Evolutionary conservation across 371 early-diverging fungal genomes (phyloP).

Genomic region (Mortierella sp.): DNA sequence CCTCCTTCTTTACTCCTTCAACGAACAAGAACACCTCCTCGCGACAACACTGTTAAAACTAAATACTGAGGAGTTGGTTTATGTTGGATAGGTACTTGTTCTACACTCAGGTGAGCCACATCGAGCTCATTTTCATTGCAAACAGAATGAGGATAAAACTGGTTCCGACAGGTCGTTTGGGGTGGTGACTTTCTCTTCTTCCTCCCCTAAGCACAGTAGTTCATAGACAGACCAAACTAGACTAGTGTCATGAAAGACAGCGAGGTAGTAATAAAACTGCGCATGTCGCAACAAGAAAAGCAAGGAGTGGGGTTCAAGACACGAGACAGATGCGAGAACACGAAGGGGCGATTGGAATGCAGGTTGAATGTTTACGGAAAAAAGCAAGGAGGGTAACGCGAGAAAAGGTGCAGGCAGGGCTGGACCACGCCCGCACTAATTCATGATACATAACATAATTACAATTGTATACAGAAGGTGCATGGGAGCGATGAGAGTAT

Average conservation of each 20-base stretch:
- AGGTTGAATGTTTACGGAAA: background rate
- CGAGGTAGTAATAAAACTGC: background rate
- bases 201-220: background rate
- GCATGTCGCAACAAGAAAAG: background rate
- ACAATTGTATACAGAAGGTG: background rate
- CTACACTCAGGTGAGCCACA: background rate
- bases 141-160: background rate
- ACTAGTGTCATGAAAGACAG: background rate
- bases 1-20: background rate
- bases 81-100: background rate
- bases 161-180: background rate
- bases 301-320: background rate
- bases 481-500: background rate
- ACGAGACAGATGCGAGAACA: background rate
- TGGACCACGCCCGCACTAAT: background rate
- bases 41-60: background rate
- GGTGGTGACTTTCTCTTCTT: background rate
- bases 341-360: background rate
- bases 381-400: background rate
- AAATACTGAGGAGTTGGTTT: background rate
- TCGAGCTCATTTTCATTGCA: background rate
- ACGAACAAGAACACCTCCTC: background rate
- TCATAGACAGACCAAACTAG: background rate
- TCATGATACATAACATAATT: background rate
- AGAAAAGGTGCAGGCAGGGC: background rate